Evolutionary conservation across 306 rosid genomes (phyloP).

Genomic region (Vigna trinervia): DNA sequence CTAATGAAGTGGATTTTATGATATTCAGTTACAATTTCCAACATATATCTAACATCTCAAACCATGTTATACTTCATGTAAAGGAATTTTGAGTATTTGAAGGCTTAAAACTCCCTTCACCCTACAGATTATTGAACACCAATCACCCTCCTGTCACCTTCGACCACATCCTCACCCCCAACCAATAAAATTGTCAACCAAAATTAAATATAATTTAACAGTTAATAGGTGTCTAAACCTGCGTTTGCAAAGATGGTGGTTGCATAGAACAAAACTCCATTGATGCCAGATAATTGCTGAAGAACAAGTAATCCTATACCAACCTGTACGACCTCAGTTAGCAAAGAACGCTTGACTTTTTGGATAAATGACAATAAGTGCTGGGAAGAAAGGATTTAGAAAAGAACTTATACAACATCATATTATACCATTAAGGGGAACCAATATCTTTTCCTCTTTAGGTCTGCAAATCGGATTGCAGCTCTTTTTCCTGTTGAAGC

Average conservation of each 20-base stretch:
- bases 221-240: constrained; percentile 53
- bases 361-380: constrained; percentile 35
- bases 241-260: constrained; percentile 80
- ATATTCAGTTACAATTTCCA: constrained; percentile 5
- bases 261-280: constrained; percentile 86
- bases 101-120: constrained; percentile 25
- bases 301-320: constrained; percentile 82
- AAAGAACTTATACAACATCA: constrained; percentile 4
- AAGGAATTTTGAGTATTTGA: constrained; percentile 7
- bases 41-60: constrained; percentile 24
- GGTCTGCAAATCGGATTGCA: constrained; percentile 74
- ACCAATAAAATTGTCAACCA: background rate
- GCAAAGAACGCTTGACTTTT: constrained; percentile 36
- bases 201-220: background rate
- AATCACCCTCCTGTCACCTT: constrained; percentile 17
- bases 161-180: background rate
- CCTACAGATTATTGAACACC: background rate
- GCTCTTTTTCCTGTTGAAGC: constrained; percentile 63
- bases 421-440: constrained; percentile 73
- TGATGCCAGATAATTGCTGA: constrained; percentile 84
- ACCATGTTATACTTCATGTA: constrained; percentile 14
- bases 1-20: constrained; percentile 12
- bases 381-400: constrained; percentile 30
- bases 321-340: constrained; percentile 55
- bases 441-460: constrained; percentile 84